phyloP scores from a whole-genome alignment of 75 land plant genomes.

The Sequoia sempervirens region DNA sequence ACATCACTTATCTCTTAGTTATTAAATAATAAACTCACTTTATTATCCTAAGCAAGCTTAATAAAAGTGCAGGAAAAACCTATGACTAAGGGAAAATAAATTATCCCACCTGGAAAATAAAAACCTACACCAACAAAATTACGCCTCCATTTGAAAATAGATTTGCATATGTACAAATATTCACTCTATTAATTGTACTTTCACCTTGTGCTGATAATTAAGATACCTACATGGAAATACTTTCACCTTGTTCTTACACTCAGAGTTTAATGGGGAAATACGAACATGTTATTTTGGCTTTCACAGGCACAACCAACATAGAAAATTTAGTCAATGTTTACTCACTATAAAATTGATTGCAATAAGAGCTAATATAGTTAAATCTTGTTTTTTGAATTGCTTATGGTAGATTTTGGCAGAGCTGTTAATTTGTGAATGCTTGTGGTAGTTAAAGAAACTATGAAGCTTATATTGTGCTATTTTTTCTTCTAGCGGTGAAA shows the following conservation, averaged over 20 bases:
- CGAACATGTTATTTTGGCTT: background rate
- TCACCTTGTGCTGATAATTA: background rate
- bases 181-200: background rate
- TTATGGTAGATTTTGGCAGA: background rate
- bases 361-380: background rate
- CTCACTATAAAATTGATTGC: background rate
- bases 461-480: background rate
- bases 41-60: no score
- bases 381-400: background rate
- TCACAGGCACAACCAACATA: background rate
- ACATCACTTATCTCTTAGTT: no score
- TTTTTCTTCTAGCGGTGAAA: slow-evolving; percentile 61
- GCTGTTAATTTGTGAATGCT: background rate
- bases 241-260: no score
- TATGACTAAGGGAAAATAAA: no score
- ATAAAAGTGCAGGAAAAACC: no score
- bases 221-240: no score
- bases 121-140: no score
- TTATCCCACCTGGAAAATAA: no score
- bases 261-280: no score
- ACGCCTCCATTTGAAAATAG: background rate
- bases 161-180: background rate
- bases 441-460: slow-evolving; percentile 1
- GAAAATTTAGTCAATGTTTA: background rate
- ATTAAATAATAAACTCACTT: no score